Evolutionary conservation across 768 basidiomycete genomes (phyloP).

Genomic region (Trametes meyenii): DNA sequence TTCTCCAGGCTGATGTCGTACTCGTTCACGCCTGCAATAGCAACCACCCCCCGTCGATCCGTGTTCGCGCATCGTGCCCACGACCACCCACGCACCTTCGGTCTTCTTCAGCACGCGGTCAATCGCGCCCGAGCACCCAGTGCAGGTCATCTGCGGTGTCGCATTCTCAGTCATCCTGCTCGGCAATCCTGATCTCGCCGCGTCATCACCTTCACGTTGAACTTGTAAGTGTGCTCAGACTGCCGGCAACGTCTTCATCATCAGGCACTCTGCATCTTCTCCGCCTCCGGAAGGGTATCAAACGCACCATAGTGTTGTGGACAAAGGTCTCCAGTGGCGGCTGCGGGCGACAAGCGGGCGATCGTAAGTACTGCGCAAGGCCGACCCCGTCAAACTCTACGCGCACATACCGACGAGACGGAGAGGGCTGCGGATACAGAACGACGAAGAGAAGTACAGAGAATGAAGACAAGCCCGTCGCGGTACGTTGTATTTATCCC

Average conservation of each 20-base stretch:
- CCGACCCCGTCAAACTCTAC: neutral
- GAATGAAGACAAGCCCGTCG: neutral
- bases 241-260: conserved; percentile 5
- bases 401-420: neutral
- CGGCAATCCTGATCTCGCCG: conserved; percentile 1
- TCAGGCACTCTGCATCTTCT: neutral
- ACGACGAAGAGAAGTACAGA: neutral
- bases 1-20: conserved; percentile 67
- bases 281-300: neutral
- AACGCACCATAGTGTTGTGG: conserved; percentile 22
- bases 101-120: conserved; percentile 73
- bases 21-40: conserved; percentile 50
- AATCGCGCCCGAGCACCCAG: conserved; percentile 85
- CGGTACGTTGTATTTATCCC: conserved; percentile 15
- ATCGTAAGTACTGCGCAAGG: neutral
- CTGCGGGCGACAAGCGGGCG: neutral
- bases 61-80: conserved; percentile 1
- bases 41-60: neutral
- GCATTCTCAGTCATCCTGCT: conserved; percentile 6
- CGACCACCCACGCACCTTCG: conserved; percentile 35
- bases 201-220: conserved; percentile 73
- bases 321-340: neutral
- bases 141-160: conserved; percentile 74
- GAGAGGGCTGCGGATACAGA: neutral
- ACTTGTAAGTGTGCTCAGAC: conserved; percentile 62